Conservation (phyloP, 768 basidiomycete genomes). For the Termitomyces titanicus region DNA sequence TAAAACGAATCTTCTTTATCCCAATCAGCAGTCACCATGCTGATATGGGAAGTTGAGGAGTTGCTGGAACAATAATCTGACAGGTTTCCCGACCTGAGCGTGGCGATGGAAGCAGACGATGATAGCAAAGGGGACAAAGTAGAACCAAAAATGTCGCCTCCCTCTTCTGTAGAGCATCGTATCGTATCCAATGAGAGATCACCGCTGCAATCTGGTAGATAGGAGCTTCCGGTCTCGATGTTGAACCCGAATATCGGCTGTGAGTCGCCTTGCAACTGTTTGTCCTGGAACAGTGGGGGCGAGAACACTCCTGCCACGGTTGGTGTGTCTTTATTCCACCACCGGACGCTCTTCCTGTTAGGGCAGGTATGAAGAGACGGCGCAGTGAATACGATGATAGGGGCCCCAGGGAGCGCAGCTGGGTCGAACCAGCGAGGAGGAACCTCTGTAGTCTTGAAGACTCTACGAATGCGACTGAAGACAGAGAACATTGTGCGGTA, state of each 20-base stretch:
- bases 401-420: background rate
- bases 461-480: background rate
- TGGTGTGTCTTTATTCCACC: slow-evolving; percentile 2
- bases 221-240: slow-evolving; percentile 2
- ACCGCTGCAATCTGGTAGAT: slow-evolving; percentile 3
- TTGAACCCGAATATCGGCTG: background rate
- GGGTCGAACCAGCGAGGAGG: slow-evolving; percentile 1
- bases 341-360: background rate
- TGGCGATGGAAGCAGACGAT: background rate
- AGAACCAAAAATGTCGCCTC: background rate
- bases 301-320: background rate
- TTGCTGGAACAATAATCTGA: background rate
- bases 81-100: background rate
- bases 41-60: background rate
- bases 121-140: background rate
- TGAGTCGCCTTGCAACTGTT: background rate
- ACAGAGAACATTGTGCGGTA: background rate
- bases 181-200: slow-evolving; percentile 8
- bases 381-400: background rate
- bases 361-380: background rate
- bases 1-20: background rate
- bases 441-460: background rate
- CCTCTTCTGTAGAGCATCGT: background rate
- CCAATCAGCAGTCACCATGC: background rate
- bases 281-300: background rate